Evolutionary conservation across 2,329 filamentous ascomycete genomes (phyloP), one percentile per base, ranked within the genome.

Genomic region (Xylariaceae sp.): DNA sequence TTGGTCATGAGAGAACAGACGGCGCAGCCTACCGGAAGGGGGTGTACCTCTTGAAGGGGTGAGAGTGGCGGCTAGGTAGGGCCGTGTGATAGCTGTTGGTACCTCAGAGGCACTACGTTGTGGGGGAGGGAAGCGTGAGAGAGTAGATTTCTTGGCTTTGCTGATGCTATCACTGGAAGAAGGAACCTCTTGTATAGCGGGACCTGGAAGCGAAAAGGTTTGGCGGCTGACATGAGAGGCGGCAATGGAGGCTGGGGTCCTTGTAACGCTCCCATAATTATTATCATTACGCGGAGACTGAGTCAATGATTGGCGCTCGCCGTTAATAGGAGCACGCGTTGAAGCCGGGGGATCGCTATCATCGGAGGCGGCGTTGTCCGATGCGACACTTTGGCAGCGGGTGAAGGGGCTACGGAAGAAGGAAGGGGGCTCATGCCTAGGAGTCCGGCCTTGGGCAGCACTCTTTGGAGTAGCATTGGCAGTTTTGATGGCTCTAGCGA

Each of bases 401-500:
- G 56, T 48, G 29, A 50, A 45, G 34, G 57, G 55, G 39, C 55
- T 59, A 43, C 55, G 59, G 41, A 63, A 63, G 25, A 63, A 53
- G 48, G 49, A 59, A 5, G 63, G 59, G 2, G 64, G 63, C 25
- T 62, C 59, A 40, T 59, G 65, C 12, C 63, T 63, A 16, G 60
- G 60, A 45, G 57, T 62, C 27, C 56, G 62, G 20, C 58, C 55
- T 8, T 63, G 50, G 36, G 60, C 64, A 16, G 27, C 7, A n/a
- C n/a, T n/a, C 21, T 33, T 48, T 8, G 82, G 78, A 0, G 79
- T 77, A 47, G 71, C 66, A 49, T 77, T 72, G 63, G 80, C 66
- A 71, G 80, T 68, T 71, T 79, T 75, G 50, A 93, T 77, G 48
- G 89, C 88, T 50, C 85, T 80, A 20, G 77, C 70, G 42, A 96